These are phyloP conservation scores for Saraca asoca DNA, from an alignment of 331 rosid genomes.

Conservation along the genomic window DNA sequence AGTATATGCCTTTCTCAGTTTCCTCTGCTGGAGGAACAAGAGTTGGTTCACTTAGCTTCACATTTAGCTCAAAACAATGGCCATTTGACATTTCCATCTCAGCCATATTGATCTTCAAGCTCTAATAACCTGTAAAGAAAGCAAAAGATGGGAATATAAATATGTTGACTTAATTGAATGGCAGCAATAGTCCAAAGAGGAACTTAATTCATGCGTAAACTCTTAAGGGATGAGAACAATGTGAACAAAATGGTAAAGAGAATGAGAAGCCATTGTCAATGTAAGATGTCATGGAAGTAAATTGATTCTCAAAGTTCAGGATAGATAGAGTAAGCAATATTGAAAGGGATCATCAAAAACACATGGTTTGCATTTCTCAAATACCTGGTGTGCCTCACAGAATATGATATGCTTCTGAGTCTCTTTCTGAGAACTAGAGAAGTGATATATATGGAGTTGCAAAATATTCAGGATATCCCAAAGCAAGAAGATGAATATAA, in stretches of 20 bases:
- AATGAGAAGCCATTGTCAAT: not conserved
- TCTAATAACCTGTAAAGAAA: conserved; percentile 43
- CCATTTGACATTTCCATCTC: conserved; percentile 46
- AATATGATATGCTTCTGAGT: conserved; percentile 28
- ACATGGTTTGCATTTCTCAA: conserved; percentile 35
- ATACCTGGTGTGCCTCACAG: conserved; percentile 35
- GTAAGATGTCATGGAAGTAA: conserved; percentile 3
- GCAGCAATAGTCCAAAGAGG: not conserved
- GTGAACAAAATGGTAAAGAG: not conserved
- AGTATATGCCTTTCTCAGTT: conserved; percentile 59
- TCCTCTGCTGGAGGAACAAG: conserved; percentile 63
- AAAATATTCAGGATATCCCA: conserved; percentile 9
- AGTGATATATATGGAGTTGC: conserved; percentile 31
- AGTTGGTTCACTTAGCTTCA: conserved; percentile 56
- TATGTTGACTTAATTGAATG: conserved; percentile 15
- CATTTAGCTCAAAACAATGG: conserved; percentile 44
- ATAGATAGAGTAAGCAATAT: not conserved
- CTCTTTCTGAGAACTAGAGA: conserved; percentile 23
- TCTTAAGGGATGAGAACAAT: not conserved
- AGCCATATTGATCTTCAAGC: conserved; percentile 20
- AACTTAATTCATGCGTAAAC: not conserved
- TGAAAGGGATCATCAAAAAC: conserved; percentile 28
- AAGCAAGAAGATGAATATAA: conserved; percentile 28
- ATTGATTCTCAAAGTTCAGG: conserved; percentile 15
- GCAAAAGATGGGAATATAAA: conserved; percentile 4